Evolutionary conservation across 1,139 yeast genomes (phyloP).

Genomic region (Nadsonia starkeyi-henricii): DNA sequence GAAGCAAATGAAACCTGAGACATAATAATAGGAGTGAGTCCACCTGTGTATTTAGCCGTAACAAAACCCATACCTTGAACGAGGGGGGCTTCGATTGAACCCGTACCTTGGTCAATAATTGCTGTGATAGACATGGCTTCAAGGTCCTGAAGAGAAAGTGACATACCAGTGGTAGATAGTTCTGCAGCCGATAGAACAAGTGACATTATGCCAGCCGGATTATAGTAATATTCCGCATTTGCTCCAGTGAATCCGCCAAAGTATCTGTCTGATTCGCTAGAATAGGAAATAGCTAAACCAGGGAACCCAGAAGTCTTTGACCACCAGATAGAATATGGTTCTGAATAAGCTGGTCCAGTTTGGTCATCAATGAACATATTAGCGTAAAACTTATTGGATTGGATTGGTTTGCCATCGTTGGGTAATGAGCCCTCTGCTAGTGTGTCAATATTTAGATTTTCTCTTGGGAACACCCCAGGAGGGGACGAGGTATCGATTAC

Average conservation of each 20-base stretch:
- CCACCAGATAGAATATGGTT: conserved; percentile 52
- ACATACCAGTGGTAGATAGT: conserved; percentile 30
- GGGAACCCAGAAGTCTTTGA: conserved; percentile 26
- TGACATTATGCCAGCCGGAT: conserved; percentile 40
- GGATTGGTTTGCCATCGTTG: conserved; percentile 25
- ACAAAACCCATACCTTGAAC: conserved; percentile 74
- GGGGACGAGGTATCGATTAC: conserved; percentile 39
- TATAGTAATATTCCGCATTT: conserved; percentile 34
- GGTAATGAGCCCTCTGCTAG: conserved; percentile 34
- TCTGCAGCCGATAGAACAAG: conserved; percentile 43
- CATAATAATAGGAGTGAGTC: conserved; percentile 38
- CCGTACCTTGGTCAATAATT: conserved; percentile 27
- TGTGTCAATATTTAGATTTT: conserved; percentile 33
- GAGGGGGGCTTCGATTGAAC: conserved; percentile 26
- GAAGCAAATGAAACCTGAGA: conserved; percentile 40
- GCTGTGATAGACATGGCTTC: conserved; percentile 44
- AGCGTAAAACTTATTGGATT: conserved; percentile 61
- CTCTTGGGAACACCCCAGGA: conserved; percentile 33
- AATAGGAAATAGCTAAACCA: conserved; percentile 51
- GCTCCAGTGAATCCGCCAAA: conserved; percentile 24
- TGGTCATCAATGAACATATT: conserved; percentile 42
- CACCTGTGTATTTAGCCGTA: conserved; percentile 48
- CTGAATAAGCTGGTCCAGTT: conserved; percentile 32
- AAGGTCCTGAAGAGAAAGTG: conserved; percentile 32
- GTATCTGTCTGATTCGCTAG: conserved; percentile 32